Evolutionary conservation across 768 basidiomycete genomes (phyloP).

Genomic region (Epithele typhae): DNA sequence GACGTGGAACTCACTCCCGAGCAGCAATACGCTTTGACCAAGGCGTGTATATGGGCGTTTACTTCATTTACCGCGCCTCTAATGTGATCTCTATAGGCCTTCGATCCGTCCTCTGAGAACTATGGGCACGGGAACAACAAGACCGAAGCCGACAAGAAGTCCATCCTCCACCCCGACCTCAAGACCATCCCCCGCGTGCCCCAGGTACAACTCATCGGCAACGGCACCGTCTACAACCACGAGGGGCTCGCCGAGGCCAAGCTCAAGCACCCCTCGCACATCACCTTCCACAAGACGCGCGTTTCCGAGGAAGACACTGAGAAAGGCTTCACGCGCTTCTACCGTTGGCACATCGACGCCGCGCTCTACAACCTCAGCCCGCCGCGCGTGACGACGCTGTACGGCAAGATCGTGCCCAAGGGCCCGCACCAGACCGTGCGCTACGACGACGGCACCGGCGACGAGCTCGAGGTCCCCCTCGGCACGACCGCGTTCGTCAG

Average conservation of each 20-base stretch:
- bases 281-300: conserved; percentile 79
- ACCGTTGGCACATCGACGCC: conserved; percentile 92
- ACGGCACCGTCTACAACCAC: conserved; percentile 75
- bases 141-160: conserved; percentile 66
- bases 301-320: conserved; percentile 72
- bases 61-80: neutral
- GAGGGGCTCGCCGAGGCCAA: conserved; percentile 74
- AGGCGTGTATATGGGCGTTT: conserved; percentile 40
- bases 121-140: conserved; percentile 92
- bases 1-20: conserved; percentile 67
- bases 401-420: conserved; percentile 67
- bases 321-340: conserved; percentile 78
- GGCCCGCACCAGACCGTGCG: conserved; percentile 60
- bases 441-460: conserved; percentile 87
- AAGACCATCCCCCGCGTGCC: conserved; percentile 88
- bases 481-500: conserved; percentile 85
- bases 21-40: conserved; percentile 81
- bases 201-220: conserved; percentile 91
- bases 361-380: conserved; percentile 74
- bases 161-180: conserved; percentile 84
- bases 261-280: conserved; percentile 84
- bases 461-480: conserved; percentile 75
- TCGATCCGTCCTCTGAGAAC: conserved; percentile 58
- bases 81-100: conserved; percentile 50
- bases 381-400: conserved; percentile 82